Conservation (phyloP, 2,329 filamentous ascomycete species). For the Xylariaceae sp. region DNA sequence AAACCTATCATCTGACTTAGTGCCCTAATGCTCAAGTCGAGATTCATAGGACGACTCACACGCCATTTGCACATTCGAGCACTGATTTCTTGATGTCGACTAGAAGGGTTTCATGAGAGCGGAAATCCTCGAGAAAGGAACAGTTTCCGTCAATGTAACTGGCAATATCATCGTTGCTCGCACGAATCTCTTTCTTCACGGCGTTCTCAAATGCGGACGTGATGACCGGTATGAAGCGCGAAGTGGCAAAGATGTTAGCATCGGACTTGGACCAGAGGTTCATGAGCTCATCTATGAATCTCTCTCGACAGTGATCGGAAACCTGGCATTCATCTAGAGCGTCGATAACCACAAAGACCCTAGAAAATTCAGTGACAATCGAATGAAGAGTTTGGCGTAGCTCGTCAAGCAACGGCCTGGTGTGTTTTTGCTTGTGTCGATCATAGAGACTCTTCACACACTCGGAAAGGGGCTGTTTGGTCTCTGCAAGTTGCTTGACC, state of each 20-base stretch:
- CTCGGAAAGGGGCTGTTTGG: neutral
- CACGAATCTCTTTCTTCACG: slow-evolving; percentile 3
- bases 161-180: slow-evolving; percentile 3
- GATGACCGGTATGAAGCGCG: slow-evolving; percentile 2
- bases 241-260: slow-evolving; percentile 10
- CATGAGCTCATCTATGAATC: slow-evolving; percentile 2
- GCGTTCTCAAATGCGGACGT: neutral
- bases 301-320: neutral
- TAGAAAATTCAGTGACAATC: neutral
- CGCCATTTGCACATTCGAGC: slow-evolving; percentile 16
- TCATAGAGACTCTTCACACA: neutral
- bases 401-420: slow-evolving; percentile 13
- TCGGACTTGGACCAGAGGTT: neutral
- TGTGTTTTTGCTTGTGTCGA: slow-evolving; percentile 18
- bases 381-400: neutral
- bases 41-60: neutral
- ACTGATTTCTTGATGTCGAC: slow-evolving; percentile 18
- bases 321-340: slow-evolving; percentile 11
- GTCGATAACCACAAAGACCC: slow-evolving; percentile 7
- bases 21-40: neutral
- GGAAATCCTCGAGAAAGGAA: slow-evolving; percentile 18
- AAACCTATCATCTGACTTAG: slow-evolving; percentile 30
- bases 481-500: slow-evolving; percentile 35
- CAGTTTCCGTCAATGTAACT: neutral
- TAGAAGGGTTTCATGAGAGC: slow-evolving; percentile 19